These are phyloP conservation scores for Ganoderma multipileum DNA, from an alignment of 1,284 basidiomycete genomes.

Conservation along the genomic window DNA sequence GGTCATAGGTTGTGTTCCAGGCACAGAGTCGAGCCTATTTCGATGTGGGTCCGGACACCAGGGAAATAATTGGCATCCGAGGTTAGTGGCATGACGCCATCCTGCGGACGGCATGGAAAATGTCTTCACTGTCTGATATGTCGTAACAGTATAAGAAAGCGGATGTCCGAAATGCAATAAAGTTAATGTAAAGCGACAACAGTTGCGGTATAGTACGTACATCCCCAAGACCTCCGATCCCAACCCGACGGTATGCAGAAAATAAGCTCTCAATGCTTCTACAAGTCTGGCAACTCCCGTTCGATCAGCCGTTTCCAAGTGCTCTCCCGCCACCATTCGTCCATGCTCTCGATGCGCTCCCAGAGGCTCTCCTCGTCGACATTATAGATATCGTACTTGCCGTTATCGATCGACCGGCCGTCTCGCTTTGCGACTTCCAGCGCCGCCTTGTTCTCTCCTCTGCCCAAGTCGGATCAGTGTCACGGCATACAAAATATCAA, in stretches of 20 bases:
- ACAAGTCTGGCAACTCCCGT: constrained; percentile 88
- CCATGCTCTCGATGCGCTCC: constrained; percentile 80
- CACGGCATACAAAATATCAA: neutral
- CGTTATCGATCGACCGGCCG: constrained; percentile 65
- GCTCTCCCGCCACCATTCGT: constrained; percentile 93
- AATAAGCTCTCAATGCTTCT: constrained; percentile 21
- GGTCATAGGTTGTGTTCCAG: neutral
- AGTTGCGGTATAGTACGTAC: constrained; percentile 6
- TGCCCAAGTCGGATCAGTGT: constrained; percentile 35
- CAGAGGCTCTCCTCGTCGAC: constrained; percentile 85
- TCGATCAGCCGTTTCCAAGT: constrained; percentile 87
- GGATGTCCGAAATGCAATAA: constrained; percentile 21
- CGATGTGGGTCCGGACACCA: neutral
- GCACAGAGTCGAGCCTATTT: constrained; percentile 4
- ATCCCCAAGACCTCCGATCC: neutral
- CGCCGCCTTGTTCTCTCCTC: constrained; percentile 85
- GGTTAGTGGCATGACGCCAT: neutral
- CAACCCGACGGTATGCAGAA: neutral
- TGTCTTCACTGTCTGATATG: neutral
- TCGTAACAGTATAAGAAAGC: neutral
- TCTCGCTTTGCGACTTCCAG: constrained; percentile 81
- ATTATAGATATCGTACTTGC: constrained; percentile 89
- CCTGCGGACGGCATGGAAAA: neutral
- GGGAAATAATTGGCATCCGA: neutral
- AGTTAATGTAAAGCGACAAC: constrained; percentile 19